A percentile compares a stretch with the other conserved stretches of the same genome.
Conservation (phyloP, 768 basidiomycete species). For the Gyrodon lividus region DNA sequence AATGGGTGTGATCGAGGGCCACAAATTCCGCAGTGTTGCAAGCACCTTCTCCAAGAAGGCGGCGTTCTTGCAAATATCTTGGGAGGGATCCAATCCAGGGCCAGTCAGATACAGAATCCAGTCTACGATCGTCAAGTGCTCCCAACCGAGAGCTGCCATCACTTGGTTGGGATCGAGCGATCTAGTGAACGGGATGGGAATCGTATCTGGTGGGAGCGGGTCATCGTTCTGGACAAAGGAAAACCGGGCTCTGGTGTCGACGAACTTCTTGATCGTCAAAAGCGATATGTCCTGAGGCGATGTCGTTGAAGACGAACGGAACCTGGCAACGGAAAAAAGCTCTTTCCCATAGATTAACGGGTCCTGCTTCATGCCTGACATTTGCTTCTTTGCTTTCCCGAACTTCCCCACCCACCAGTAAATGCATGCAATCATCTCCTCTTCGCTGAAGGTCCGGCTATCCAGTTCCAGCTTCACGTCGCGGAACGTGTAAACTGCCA, state of each 20-base stretch:
- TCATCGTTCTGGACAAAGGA: constrained; percentile 65
- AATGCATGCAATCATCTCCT: constrained; percentile 76
- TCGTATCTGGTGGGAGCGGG: constrained; percentile 70
- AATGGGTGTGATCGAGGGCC: constrained; percentile 57
- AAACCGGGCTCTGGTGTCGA: constrained; percentile 55
- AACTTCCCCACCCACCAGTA: constrained; percentile 70
- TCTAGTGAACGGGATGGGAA: constrained; percentile 66
- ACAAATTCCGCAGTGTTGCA: constrained; percentile 41
- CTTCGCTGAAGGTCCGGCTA: constrained; percentile 58
- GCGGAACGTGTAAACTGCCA: constrained; percentile 70
- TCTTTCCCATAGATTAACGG: constrained; percentile 24
- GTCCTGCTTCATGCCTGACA: constrained; percentile 20
- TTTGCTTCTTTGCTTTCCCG: constrained; percentile 2
- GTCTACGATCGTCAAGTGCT: constrained; percentile 63
- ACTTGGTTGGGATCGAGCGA: constrained; percentile 42
- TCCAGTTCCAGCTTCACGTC: constrained; percentile 78
- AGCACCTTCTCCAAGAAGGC: constrained; percentile 78
- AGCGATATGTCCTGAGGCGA: constrained; percentile 49
- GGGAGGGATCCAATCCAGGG: constrained; percentile 43
- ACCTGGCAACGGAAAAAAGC: neutral
- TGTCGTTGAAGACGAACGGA: constrained; percentile 3
- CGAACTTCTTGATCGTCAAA: constrained; percentile 58
- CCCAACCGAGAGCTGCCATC: constrained; percentile 65
- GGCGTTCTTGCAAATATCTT: constrained; percentile 59
- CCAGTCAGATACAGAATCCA: constrained; percentile 69